These are phyloP conservation scores for Colletotrichum sublineola DNA, from an alignment of 2,329 filamentous ascomycete genomes.

Conservation along the genomic window DNA sequence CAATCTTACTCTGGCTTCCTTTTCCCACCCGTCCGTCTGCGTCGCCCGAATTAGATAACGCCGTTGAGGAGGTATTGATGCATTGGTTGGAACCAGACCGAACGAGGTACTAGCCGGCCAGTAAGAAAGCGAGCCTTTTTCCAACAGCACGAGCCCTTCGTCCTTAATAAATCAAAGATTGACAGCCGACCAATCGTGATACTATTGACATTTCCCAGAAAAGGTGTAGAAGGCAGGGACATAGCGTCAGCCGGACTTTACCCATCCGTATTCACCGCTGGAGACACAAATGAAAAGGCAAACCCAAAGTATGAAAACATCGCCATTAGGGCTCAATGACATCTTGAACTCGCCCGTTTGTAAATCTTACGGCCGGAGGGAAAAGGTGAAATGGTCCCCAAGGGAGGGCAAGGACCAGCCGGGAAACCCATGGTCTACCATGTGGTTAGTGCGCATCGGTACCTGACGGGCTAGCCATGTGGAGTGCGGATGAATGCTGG, in stretches of 20 bases:
- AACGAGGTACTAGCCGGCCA: constrained; percentile 12
- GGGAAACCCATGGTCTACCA: no score
- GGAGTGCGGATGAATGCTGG: not conserved
- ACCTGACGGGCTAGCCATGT: not conserved
- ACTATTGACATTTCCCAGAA: not conserved
- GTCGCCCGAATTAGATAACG: constrained; percentile 32
- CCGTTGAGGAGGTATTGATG: not conserved
- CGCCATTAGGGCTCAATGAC: not conserved
- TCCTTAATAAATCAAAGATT: not conserved
- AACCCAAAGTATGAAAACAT: not conserved
- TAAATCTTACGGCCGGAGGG: constrained; percentile 3
- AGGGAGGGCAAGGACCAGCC: no score
- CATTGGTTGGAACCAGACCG: constrained; percentile 15
- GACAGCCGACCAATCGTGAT: not conserved
- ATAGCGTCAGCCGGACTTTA: not conserved
- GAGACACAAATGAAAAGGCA: not conserved
- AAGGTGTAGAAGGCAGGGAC: constrained; percentile 18
- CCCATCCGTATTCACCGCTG: not conserved
- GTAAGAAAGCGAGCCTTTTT: not conserved
- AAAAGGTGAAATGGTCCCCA: constrained; percentile 10
- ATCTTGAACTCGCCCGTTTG: not conserved
- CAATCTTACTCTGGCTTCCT: constrained; percentile 31
- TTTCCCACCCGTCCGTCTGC: constrained; percentile 18
- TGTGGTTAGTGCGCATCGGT: not conserved
- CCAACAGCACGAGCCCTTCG: not conserved